Evolutionary conservation across 768 basidiomycete genomes (phyloP), one percentile per base, ranked within the genome.

Genomic region (Pluteus cervinus): DNA sequence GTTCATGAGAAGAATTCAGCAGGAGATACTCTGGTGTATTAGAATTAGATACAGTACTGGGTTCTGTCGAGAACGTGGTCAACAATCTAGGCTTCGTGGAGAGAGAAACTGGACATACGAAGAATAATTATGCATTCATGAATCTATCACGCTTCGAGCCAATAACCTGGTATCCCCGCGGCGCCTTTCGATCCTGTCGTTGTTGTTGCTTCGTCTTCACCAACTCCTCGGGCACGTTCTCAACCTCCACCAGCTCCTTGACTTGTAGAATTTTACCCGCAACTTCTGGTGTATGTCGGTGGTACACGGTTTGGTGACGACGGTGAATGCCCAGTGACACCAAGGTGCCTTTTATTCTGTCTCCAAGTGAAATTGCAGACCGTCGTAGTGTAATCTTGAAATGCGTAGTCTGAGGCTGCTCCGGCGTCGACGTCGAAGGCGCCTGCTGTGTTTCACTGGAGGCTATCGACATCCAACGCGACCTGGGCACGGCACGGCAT

Each of bases 341-440:
- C 30, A 93, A 69, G 0, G 91, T 93, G 32, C 70, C 79, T 52
- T 81, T 73, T 40, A 79, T 75, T 48, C 71, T 71, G 40, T 76
- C 65, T 3, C 84, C 81, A 7, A 94, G 75, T 1, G 88, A 82
- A 44, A 93, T 92, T 33, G 79, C 82, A 4, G 91, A 93, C 39
- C 92, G 85, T 7, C 75, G 75, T 20, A 93, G 79, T 14, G 91
- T 94, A 50, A 97, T 83, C 65, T 86, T 86, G 68, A 75, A 92
- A 60, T 94, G 87, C 0, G 91, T 88, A 21, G 60, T 63, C 37
- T 68, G 62, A 31, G 52, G 43, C n/a, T n/a, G n/a, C 20, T 30
- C 14, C 11, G 24, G 10, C 23, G 5, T 24, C 16, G 35, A 37
- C 7, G 2, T 18, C 22, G 34, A 24, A 24, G 14, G 37, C 24